Conservation (phyloP, 2,329 filamentous ascomycete genomes). For the Trichophyton benhamiae region DNA sequence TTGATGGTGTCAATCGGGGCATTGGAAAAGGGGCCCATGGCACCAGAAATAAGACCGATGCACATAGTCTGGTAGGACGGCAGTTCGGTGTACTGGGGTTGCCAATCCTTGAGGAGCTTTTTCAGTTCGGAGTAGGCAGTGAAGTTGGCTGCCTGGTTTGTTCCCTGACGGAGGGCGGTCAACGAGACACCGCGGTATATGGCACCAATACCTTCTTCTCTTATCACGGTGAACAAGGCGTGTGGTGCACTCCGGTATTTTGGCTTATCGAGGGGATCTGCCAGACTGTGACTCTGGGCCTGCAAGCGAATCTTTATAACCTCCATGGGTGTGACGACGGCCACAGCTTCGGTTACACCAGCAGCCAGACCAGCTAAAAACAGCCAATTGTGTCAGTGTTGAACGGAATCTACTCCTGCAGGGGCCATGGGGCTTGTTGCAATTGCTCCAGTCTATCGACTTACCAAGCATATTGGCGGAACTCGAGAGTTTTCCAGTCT, state of each 20-base stretch:
- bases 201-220: constrained; percentile 77
- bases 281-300: constrained; percentile 95
- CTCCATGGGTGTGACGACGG: constrained; percentile 96
- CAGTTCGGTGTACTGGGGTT: constrained; percentile 59
- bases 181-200: constrained; percentile 89
- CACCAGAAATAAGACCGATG: constrained; percentile 82
- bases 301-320: constrained; percentile 97
- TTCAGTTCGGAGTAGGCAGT: constrained; percentile 95
- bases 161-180: constrained; percentile 85
- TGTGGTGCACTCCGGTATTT: constrained; percentile 94
- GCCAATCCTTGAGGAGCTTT: constrained; percentile 57
- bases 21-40: constrained; percentile 91
- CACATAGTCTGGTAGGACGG: constrained; percentile 82
- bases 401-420: neutral
- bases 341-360: constrained; percentile 90
- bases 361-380: constrained; percentile 67
- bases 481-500: constrained; percentile 56
- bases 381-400: constrained; percentile 7
- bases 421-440: neutral
- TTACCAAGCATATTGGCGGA: constrained; percentile 58
- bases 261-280: constrained; percentile 86
- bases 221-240: constrained; percentile 72
- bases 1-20: constrained; percentile 99
- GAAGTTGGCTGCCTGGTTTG: constrained; percentile 98
- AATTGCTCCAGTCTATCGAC: neutral